Conservation (phyloP, 2,329 filamentous ascomycete species). For the Fusarium graminum region DNA sequence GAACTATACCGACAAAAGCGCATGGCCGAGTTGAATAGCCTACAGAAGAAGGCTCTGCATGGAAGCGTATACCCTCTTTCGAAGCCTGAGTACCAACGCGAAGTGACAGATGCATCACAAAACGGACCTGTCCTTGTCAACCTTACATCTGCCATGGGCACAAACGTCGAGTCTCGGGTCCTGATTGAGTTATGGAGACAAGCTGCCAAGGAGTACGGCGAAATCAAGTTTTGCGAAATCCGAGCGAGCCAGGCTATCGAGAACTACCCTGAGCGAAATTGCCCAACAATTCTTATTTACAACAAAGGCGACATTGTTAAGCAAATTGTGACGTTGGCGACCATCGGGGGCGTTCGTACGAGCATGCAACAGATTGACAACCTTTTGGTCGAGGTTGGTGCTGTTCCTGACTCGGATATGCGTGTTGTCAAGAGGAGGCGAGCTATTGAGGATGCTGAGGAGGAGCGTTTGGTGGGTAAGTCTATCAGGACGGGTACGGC, state of each 20-base stretch:
- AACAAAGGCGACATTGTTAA: slow-evolving; percentile 91
- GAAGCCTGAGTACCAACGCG: slow-evolving; percentile 91
- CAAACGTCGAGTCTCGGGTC: slow-evolving; percentile 86
- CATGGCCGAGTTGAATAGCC: slow-evolving; percentile 80
- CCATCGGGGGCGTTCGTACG: slow-evolving; percentile 79
- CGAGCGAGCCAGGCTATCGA: slow-evolving; percentile 93
- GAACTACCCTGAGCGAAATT: slow-evolving; percentile 94
- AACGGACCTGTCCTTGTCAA: slow-evolving; percentile 80
- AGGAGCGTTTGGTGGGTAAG: slow-evolving; percentile 65
- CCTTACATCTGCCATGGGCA: slow-evolving; percentile 80
- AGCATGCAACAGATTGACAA: slow-evolving; percentile 82
- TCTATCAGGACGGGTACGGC: slow-evolving; percentile 66
- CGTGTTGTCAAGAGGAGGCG: slow-evolving; percentile 75
- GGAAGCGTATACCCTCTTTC: slow-evolving; percentile 93
- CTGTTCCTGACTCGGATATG: slow-evolving; percentile 81
- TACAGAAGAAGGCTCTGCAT: slow-evolving; percentile 83
- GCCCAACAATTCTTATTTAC: slow-evolving; percentile 93
- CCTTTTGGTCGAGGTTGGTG: slow-evolving; percentile 84
- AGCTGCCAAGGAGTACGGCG: slow-evolving; percentile 86
- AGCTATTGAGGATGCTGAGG: slow-evolving; percentile 70
- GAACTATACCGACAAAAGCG: slow-evolving; percentile 90
- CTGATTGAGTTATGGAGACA: slow-evolving; percentile 88
- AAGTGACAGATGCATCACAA: slow-evolving; percentile 91
- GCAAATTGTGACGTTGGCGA: slow-evolving; percentile 90
- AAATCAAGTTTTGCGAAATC: slow-evolving; percentile 98